Evolutionary conservation across 768 basidiomycete species (phyloP).

Genomic region (Rhizopogon vinicolor): DNA sequence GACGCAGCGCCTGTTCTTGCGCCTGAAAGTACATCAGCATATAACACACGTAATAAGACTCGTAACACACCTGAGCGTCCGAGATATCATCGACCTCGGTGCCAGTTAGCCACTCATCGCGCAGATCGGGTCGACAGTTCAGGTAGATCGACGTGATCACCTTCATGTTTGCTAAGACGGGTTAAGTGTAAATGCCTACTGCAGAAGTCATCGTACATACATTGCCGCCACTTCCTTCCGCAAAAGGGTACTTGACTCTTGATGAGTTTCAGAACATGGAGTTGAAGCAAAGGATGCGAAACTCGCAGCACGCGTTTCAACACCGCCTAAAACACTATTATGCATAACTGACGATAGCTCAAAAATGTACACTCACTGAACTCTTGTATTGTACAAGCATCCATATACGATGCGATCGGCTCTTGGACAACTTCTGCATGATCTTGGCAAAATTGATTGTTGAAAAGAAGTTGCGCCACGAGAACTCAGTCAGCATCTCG

Average conservation of each 20-base stretch:
- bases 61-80: conserved; percentile 73
- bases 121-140: conserved; percentile 92
- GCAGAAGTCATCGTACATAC: conserved; percentile 39
- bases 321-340: conserved; percentile 60
- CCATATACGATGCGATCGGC: conserved; percentile 89
- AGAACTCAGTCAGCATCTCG: conserved; percentile 90
- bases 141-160: conserved; percentile 98
- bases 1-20: conserved; percentile 91
- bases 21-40: conserved; percentile 44
- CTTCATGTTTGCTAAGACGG: conserved; percentile 89
- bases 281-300: conserved; percentile 88
- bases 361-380: conserved; percentile 55
- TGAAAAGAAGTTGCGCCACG: conserved; percentile 97
- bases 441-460: conserved; percentile 97
- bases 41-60: background rate
- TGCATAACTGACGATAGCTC: background rate
- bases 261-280: conserved; percentile 94
- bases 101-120: conserved; percentile 97
- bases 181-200: conserved; percentile 1
- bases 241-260: conserved; percentile 99
- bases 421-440: conserved; percentile 96
- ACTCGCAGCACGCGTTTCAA: conserved; percentile 93
- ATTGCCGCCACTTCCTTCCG: conserved; percentile 96
- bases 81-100: conserved; percentile 86
- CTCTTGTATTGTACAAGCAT: conserved; percentile 98